Percentiles rank a stretch among this genome's conserved stretches.
Conservation (phyloP, 2,329 filamentous ascomycete species). For the Grosmannia huntii region DNA sequence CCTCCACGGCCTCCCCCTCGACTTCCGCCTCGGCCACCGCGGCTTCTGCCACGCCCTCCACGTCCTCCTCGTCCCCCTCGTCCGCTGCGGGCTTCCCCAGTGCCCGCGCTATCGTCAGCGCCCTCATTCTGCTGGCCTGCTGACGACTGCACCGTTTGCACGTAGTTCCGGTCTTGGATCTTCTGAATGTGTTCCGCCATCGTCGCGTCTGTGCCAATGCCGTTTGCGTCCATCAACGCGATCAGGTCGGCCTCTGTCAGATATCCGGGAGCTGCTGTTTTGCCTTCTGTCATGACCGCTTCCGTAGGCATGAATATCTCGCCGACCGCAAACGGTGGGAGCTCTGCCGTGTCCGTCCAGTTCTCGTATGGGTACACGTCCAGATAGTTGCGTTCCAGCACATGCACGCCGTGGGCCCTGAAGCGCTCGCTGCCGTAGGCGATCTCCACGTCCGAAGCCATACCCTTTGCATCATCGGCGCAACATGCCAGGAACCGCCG, state of each 20-base stretch:
- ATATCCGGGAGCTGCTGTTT: constrained; percentile 73
- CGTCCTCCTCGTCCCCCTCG: constrained; percentile 33
- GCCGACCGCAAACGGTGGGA: constrained; percentile 67
- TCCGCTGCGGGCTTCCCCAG: constrained; percentile 37
- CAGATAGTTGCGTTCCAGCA: constrained; percentile 82
- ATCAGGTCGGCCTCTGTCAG: constrained; percentile 93
- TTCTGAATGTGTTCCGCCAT: constrained; percentile 98
- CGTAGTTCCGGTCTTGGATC: constrained; percentile 84
- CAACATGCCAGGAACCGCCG: constrained; percentile 91
- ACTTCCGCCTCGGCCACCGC: constrained; percentile 25
- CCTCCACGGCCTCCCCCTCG: constrained; percentile 28
- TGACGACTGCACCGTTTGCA: constrained; percentile 41
- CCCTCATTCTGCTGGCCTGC: constrained; percentile 25
- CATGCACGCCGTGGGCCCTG: constrained; percentile 68
- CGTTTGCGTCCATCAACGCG: constrained; percentile 94
- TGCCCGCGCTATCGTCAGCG: constrained; percentile 26
- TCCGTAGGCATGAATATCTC: constrained; percentile 82
- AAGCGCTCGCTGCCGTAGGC: constrained; percentile 75
- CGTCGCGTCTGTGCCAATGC: constrained; percentile 94
- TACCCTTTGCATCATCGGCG: constrained; percentile 81
- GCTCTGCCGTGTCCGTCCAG: constrained; percentile 76
- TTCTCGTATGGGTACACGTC: constrained; percentile 95
- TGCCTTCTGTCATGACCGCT: constrained; percentile 80
- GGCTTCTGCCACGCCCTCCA: constrained; percentile 24
- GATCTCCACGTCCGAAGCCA: constrained; percentile 74